A percentile compares a stretch with the other conserved stretches of the same genome.
These are phyloP conservation scores for Knufia fluminis DNA, from an alignment of 2,329 filamentous ascomycete genomes.

Conservation along the genomic window DNA sequence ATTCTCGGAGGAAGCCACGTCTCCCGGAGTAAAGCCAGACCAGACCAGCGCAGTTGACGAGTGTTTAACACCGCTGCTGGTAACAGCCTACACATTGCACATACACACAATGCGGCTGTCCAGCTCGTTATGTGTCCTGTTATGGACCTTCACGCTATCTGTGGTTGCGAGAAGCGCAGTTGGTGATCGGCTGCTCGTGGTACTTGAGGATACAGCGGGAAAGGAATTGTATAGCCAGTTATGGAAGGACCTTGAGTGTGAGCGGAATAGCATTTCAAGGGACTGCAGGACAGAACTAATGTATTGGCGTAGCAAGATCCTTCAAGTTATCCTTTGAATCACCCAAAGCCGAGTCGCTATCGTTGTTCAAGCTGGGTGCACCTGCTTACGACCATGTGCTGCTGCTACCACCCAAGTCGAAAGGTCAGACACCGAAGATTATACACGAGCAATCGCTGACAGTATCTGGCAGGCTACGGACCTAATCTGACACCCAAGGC, in stretches of 20 bases:
- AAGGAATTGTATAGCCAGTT: conserved; percentile 78
- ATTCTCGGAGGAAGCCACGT: background rate
- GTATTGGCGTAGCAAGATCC: conserved; percentile 56
- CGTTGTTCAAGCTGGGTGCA: conserved; percentile 77
- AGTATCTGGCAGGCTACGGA: conserved; percentile 58
- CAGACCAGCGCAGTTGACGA: background rate
- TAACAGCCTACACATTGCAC: conserved; percentile 1
- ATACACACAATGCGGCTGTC: conserved; percentile 58
- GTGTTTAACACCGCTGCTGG: conserved; percentile 3
- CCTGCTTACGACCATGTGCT: conserved; percentile 84
- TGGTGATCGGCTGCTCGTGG: conserved; percentile 71
- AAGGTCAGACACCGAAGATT: conserved; percentile 53
- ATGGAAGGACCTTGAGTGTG: conserved; percentile 41
- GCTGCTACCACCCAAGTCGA: conserved; percentile 79
- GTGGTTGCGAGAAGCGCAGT: conserved; percentile 69
- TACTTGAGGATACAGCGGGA: conserved; percentile 73
- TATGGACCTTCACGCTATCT: conserved; percentile 56
- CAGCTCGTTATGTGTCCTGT: conserved; percentile 46
- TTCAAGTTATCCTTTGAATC: conserved; percentile 74
- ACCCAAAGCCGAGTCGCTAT: conserved; percentile 67
- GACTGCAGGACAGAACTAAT: background rate
- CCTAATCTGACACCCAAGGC: conserved; percentile 77
- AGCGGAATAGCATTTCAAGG: conserved; percentile 9
- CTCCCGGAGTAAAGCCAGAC: background rate
- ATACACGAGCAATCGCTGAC: conserved; percentile 8